phyloP scores from a whole-genome alignment of 1,284 basidiomycete species.

The Fomitopsis pinicola region DNA sequence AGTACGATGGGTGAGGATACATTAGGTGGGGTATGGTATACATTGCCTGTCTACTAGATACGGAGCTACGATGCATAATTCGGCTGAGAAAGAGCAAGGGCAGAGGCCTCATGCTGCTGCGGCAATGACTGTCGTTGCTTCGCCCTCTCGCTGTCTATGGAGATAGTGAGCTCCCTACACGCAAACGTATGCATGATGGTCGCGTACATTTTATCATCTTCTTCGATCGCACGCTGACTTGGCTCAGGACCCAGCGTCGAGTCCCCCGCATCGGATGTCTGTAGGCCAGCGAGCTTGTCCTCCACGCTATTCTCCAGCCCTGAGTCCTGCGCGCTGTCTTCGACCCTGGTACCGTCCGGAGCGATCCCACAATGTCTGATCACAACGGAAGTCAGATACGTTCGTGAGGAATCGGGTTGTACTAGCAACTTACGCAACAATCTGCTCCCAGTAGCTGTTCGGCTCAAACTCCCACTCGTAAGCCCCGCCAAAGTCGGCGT shows the following conservation, averaged over 20 bases:
- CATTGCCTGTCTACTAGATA: not conserved
- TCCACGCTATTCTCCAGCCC: not conserved
- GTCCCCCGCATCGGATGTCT: not conserved
- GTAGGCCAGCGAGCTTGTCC: not conserved
- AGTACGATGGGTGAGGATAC: not conserved
- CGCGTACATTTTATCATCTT: not conserved
- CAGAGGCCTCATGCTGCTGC: conserved; percentile 4
- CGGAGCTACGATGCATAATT: not conserved
- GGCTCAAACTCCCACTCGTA: conserved; percentile 78
- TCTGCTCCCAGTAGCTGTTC: conserved; percentile 74
- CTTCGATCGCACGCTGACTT: not conserved
- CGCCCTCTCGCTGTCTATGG: not conserved
- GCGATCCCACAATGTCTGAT: conserved; percentile 55
- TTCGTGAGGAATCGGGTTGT: not conserved
- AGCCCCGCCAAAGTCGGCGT: conserved; percentile 79
- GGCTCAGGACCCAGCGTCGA: not conserved
- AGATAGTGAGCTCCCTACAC: not conserved
- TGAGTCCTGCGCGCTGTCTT: not conserved
- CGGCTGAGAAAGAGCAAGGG: not conserved
- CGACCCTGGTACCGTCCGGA: conserved; percentile 50
- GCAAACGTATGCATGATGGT: not conserved
- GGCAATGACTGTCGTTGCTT: not conserved
- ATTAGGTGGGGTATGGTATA: not conserved
- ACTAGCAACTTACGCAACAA: conserved; percentile 51
- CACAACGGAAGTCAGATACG: not conserved